Percentiles rank a stretch among this genome's conserved stretches.
These are phyloP conservation scores for Sphagnum tenellum DNA, from an alignment of 225 moss, liverwort and hornwort genomes.

Conservation along the genomic window DNA sequence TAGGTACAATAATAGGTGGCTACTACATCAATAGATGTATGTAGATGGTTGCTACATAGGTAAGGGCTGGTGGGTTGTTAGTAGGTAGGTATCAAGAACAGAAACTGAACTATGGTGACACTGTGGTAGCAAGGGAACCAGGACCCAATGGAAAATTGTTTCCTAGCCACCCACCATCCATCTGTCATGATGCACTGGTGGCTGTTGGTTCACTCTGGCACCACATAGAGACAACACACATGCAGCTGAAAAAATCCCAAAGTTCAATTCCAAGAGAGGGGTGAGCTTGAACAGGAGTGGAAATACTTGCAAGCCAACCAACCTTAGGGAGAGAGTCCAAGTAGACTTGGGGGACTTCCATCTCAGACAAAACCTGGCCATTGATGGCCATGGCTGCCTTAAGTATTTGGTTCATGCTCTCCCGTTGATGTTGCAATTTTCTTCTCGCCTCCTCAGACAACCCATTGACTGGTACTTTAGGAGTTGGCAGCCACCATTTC, in stretches of 20 bases:
- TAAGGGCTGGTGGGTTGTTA: too few species aligned
- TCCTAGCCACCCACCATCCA: too few species aligned
- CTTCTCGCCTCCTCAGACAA: conserved; percentile 70
- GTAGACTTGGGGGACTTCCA: conserved; percentile 80
- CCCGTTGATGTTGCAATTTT: conserved; percentile 65
- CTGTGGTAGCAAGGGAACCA: background rate
- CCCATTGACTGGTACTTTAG: conserved; percentile 77
- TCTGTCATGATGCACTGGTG: too few species aligned
- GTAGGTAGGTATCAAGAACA: too few species aligned
- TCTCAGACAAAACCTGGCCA: conserved; percentile 72
- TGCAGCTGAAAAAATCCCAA: background rate
- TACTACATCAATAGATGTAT: too few species aligned
- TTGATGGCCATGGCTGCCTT: conserved; percentile 99
- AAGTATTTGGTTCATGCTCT: conserved; percentile 76
- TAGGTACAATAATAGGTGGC: too few species aligned
- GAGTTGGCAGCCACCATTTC: conserved; percentile 98
- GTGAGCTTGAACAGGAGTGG: background rate
- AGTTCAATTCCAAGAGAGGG: background rate
- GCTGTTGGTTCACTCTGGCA: too few species aligned
- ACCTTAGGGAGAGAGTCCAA: conserved; percentile 92
- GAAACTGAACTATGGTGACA: too few species aligned
- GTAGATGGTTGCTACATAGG: too few species aligned
- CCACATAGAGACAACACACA: background rate
- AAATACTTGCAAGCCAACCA: background rate
- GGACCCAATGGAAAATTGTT: background rate